Base-by-base conservation (phyloP, 352 stramenopile genomes). In the Ophiocytium majus region DNA sequence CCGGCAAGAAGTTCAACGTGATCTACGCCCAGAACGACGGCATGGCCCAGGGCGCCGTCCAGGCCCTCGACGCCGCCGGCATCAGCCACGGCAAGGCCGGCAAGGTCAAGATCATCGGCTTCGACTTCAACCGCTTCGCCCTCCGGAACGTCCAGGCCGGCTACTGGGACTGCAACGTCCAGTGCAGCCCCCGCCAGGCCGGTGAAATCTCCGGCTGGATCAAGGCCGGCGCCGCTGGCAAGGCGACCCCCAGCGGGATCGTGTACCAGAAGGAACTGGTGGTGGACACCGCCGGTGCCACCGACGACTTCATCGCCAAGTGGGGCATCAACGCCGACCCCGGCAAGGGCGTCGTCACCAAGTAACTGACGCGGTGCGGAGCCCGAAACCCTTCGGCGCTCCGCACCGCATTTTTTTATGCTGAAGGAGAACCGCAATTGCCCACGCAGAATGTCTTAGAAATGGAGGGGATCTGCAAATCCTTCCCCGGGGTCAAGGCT, bases 81-180 rank as follows among this genome's bases (percentile, higher is more conserved):
- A 71, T 71, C 57, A 23, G 28, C 57, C 23, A 23, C 57, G 19
- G 19, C 57, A 71, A 71, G 57, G 57, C 57, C 19, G 57, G 57
- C 57, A 71, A 71, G 57, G 57, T 71, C 19, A 71, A 71, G 57
- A 23, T 71, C 57, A 28, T 71, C 57, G 57, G 57, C 57, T 71
- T 71, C 57, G 57, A 71, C 57, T 71, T 28, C 57, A 23, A 23
- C 57, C 19, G 28, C 19, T 23, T 23, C 19, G 19, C 28, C 19
- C 23, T 71, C 57, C 28, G 19, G 19, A 28, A 28, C 57, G 19
- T 71, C 57, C 23, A 71, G 19, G 57, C 23, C 57, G 57, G 57
- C 57, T 23, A 71, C 19, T 23, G 23, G 19, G 57, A 71, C 57
- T 23, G 19, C 19, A 23, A 23, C 57, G 57, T 71, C 23, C 19